A percentile compares a stretch with the other conserved stretches of the same genome.
Conservation (phyloP, 1,139 yeast genomes). For the Candida sojae region DNA sequence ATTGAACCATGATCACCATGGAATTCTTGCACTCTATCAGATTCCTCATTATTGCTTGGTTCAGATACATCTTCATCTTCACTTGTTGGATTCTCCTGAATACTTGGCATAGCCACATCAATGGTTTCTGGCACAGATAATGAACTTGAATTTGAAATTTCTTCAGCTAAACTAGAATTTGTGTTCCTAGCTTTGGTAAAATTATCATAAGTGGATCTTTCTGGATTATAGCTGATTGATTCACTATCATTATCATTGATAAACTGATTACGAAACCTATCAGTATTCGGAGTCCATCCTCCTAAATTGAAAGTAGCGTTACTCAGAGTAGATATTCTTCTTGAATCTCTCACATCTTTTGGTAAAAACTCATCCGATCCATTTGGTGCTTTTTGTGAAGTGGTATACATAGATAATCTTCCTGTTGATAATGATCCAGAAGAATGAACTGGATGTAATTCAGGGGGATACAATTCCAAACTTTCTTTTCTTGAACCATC, state of each 20-base stretch:
- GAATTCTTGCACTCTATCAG: constrained; percentile 3
- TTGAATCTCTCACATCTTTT: constrained; percentile 12
- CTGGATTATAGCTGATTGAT: constrained; percentile 36
- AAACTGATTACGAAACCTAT: constrained; percentile 50
- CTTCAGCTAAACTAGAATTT: constrained; percentile 24
- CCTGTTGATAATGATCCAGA: constrained; percentile 45
- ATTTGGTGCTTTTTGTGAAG: constrained; percentile 1
- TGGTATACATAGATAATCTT: constrained; percentile 25
- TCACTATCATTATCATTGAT: constrained; percentile 49
- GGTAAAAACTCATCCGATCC: constrained; percentile 6
- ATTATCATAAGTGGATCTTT: constrained; percentile 29
- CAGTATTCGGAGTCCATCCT: constrained; percentile 55
- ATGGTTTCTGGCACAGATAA: constrained; percentile 41
- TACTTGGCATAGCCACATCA: constrained; percentile 42
- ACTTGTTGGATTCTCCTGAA: constrained; percentile 35
- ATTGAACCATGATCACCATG: constrained; percentile 5
- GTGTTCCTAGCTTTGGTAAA: constrained; percentile 34
- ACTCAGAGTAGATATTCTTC: constrained; percentile 42
- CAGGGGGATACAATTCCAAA: constrained; percentile 11
- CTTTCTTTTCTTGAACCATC: constrained; percentile 2
- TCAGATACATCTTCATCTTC: constrained; percentile 18
- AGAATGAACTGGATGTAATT: constrained; percentile 30
- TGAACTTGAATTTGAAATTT: constrained; percentile 21
- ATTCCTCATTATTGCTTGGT: constrained; percentile 5
- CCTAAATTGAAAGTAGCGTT: constrained; percentile 48